Evolutionary conservation across 805 yeast species (phyloP).

Genomic region (Starmerella geochares): DNA sequence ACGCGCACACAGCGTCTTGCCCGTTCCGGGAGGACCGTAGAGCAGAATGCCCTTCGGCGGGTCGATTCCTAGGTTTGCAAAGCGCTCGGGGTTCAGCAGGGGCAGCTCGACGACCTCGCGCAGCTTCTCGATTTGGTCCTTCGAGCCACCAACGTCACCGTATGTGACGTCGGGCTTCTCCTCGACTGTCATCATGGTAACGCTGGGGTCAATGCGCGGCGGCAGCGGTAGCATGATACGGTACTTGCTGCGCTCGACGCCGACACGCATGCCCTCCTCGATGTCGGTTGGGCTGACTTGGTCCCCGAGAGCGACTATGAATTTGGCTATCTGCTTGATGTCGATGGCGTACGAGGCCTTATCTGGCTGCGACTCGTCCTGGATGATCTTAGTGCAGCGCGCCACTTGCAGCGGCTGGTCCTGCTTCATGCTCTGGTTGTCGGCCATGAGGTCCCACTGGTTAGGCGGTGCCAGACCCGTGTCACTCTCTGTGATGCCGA

Average conservation of each 20-base stretch:
- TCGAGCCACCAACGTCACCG: conserved; percentile 97
- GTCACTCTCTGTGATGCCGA: conserved; percentile 77
- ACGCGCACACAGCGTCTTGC: conserved; percentile 95
- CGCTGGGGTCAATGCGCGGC: conserved; percentile 94
- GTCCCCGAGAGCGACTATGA: conserved; percentile 93
- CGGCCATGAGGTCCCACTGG: conserved; percentile 96
- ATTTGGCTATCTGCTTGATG: conserved; percentile 95
- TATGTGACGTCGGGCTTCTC: conserved; percentile 99
- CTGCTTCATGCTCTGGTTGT: conserved; percentile 80
- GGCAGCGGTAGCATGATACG: conserved; percentile 96
- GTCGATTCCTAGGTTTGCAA: conserved; percentile 92
- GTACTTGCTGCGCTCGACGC: conserved; percentile 94
- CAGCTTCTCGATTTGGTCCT: conserved; percentile 93
- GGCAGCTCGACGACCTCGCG: conserved; percentile 96
- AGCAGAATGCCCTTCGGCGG: conserved; percentile 96
- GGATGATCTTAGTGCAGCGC: conserved; percentile 91
- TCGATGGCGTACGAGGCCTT: conserved; percentile 90
- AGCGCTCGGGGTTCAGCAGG: conserved; percentile 86
- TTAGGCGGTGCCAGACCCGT: conserved; percentile 97
- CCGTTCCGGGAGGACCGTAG: conserved; percentile 98
- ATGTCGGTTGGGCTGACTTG: conserved; percentile 97
- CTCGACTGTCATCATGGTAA: conserved; percentile 99
- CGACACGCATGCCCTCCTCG: conserved; percentile 99
- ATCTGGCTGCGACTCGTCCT: conserved; percentile 44
- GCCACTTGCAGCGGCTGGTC: conserved; percentile 98